Conservation (phyloP, 371 early-diverging fungal genomes). For the Syncephalastrum racemosum region DNA sequence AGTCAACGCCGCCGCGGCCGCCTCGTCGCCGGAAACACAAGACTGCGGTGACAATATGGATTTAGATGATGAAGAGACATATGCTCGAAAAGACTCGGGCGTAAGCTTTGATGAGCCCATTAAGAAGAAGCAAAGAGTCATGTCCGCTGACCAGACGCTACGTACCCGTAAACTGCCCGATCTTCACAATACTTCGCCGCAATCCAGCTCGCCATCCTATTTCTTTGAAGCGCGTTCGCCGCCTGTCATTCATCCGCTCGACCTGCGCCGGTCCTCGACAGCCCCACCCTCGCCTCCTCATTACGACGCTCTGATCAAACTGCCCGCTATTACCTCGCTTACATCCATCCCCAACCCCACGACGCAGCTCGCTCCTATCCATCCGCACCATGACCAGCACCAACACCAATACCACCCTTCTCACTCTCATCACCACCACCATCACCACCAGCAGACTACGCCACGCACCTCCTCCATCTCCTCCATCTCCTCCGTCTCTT, state of each 20-base stretch:
- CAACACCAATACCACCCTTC: no score
- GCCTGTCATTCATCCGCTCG: conserved; percentile 31
- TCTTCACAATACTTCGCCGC: conserved; percentile 21
- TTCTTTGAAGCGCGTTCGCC: conserved; percentile 11
- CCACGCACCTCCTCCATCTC: conserved; percentile 20
- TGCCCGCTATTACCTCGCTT: conserved; percentile 24
- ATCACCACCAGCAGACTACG: conserved; percentile 16
- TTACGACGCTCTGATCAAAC: conserved; percentile 11
- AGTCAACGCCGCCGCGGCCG: background rate
- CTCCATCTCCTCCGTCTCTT: conserved; percentile 3
- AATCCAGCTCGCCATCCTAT: conserved; percentile 11
- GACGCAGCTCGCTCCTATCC: conserved; percentile 20
- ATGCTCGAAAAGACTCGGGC: conserved; percentile 38
- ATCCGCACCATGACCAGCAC: conserved; percentile 13
- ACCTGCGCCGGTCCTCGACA: conserved; percentile 17
- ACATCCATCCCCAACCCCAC: conserved; percentile 11
- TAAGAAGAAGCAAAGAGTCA: conserved; percentile 35
- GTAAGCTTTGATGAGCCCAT: conserved; percentile 29
- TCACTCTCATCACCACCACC: conserved; percentile 19
- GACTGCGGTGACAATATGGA: background rate
- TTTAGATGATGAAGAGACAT: conserved; percentile 5
- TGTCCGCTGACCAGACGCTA: conserved; percentile 26
- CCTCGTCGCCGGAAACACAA: no score
- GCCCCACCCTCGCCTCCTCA: conserved; percentile 13
- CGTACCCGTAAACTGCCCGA: conserved; percentile 29